Evolutionary conservation across 768 basidiomycete species (phyloP).

Genomic region (Gautieria morchelliformis): DNA sequence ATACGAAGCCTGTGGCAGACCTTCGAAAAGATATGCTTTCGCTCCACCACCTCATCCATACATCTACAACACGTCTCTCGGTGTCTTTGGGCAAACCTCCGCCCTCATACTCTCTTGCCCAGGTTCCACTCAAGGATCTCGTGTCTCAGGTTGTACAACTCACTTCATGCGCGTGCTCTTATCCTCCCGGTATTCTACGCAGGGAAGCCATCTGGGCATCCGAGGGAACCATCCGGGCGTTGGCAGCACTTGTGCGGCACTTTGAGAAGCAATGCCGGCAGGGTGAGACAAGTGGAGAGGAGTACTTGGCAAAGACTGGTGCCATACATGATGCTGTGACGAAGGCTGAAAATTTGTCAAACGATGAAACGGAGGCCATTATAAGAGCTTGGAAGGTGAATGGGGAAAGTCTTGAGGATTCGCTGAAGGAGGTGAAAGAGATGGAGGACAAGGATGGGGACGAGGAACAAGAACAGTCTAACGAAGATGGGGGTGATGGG

Average conservation of each 20-base stretch:
- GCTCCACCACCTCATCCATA: slow-evolving; percentile 48
- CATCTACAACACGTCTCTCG: slow-evolving; percentile 49
- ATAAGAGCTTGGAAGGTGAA: slow-evolving; percentile 41
- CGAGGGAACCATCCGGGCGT: slow-evolving; percentile 33
- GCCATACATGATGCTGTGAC: slow-evolving; percentile 55
- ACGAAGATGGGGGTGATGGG: slow-evolving; percentile 38
- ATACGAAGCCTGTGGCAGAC: slow-evolving; percentile 21
- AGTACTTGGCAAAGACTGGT: slow-evolving; percentile 48
- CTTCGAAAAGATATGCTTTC: slow-evolving; percentile 49
- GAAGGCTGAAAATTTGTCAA: slow-evolving; percentile 35
- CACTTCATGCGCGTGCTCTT: slow-evolving; percentile 38
- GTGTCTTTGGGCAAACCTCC: slow-evolving; percentile 47
- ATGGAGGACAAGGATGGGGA: slow-evolving; percentile 25
- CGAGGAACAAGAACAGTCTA: slow-evolving; percentile 26
- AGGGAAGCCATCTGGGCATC: slow-evolving; percentile 34
- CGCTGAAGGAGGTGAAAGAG: slow-evolving; percentile 44
- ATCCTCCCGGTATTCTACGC: slow-evolving; percentile 32
- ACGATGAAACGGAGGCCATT: slow-evolving; percentile 50
- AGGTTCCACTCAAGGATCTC: slow-evolving; percentile 45
- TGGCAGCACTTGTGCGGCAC: slow-evolving; percentile 33
- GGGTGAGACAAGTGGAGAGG: slow-evolving; percentile 26
- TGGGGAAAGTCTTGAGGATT: slow-evolving; percentile 51
- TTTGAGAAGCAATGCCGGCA: slow-evolving; percentile 24
- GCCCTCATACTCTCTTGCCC: slow-evolving; percentile 41
- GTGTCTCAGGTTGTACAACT: slow-evolving; percentile 39